A percentile compares a stretch with the other conserved stretches of the same genome.
phyloP scores from a whole-genome alignment of 129 eudicot genomes.

The Smallanthus sonchifolius region DNA sequence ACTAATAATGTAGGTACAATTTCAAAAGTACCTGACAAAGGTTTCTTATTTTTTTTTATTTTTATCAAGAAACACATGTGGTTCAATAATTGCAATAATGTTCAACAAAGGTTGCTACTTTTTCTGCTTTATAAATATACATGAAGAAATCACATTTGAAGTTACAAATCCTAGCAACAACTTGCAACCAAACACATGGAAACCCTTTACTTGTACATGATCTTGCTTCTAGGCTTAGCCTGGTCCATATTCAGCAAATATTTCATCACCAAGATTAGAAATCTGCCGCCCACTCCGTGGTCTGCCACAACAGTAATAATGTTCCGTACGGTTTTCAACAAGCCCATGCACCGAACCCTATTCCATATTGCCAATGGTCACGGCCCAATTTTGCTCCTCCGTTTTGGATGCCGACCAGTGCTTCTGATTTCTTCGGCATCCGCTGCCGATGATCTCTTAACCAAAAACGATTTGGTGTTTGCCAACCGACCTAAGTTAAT shows the following conservation, averaged over 20 bases:
- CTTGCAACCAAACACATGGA: slow-evolving; percentile 20
- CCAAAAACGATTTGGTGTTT: slow-evolving; percentile 34
- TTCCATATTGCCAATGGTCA: slow-evolving; percentile 16
- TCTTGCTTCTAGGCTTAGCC: slow-evolving; percentile 30
- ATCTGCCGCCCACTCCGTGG: slow-evolving; percentile 30
- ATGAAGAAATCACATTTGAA: not conserved
- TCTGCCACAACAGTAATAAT: slow-evolving; percentile 19
- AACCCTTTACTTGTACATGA: slow-evolving; percentile 21
- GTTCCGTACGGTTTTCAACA: slow-evolving; percentile 12
- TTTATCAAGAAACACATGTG: not conserved
- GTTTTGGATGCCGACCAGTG: slow-evolving; percentile 34
- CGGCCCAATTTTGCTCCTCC: slow-evolving; percentile 35
- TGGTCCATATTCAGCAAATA: slow-evolving; percentile 28
- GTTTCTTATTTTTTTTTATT: not conserved
- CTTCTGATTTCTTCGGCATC: slow-evolving; percentile 43
- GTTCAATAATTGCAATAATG: not conserved
- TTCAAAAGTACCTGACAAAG: not conserved
- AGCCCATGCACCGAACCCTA: slow-evolving; percentile 37
- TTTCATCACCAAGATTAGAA: slow-evolving; percentile 16
- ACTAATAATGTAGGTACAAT: no score
- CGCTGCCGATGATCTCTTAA: slow-evolving; percentile 41
- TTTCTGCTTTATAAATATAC: slow-evolving; percentile 25
- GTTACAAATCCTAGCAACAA: not conserved
- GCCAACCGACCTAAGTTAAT: slow-evolving; percentile 44
- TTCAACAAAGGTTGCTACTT: slow-evolving; percentile 5